These are phyloP conservation scores for Dioscorea cayenensis DNA, from an alignment of 116 monocot genomes.

Conservation along the genomic window DNA sequence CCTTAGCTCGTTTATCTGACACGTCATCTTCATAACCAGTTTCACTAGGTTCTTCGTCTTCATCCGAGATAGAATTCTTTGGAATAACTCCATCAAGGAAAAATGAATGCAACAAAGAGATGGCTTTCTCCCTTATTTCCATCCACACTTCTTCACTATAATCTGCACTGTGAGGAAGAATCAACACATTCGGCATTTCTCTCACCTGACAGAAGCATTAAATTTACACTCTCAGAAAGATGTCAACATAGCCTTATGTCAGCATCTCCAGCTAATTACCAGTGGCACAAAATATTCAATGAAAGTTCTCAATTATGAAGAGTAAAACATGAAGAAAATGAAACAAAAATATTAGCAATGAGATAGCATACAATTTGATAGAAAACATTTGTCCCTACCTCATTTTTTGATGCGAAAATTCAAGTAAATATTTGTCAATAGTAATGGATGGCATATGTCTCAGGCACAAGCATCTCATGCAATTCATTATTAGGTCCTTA, in stretches of 20 bases:
- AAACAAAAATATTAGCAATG: neutral
- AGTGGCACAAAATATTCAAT: neutral
- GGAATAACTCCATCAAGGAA: constrained; percentile 81
- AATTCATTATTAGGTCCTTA: no score
- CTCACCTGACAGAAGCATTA: constrained; percentile 45
- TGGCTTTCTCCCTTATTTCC: constrained; percentile 93
- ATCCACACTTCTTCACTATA: constrained; percentile 99
- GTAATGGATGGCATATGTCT: no score
- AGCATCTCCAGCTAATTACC: neutral
- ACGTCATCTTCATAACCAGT: constrained; percentile 46
- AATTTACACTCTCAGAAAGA: neutral
- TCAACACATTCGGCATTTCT: constrained; percentile 98
- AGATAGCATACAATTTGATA: no score
- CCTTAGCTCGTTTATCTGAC: constrained; percentile 36
- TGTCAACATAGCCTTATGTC: neutral
- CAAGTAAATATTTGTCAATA: no score
- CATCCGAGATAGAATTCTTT: constrained; percentile 73
- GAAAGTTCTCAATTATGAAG: no score
- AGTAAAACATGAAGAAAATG: neutral
- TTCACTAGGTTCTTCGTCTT: constrained; percentile 61
- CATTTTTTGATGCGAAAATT: no score
- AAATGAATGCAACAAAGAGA: constrained; percentile 72
- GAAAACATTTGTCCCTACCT: no score
- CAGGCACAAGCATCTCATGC: no score
- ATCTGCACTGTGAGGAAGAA: constrained; percentile 93